Evolutionary conservation across 148 eudicot species (phyloP).

Genomic region (Talinum fruticosum): DNA sequence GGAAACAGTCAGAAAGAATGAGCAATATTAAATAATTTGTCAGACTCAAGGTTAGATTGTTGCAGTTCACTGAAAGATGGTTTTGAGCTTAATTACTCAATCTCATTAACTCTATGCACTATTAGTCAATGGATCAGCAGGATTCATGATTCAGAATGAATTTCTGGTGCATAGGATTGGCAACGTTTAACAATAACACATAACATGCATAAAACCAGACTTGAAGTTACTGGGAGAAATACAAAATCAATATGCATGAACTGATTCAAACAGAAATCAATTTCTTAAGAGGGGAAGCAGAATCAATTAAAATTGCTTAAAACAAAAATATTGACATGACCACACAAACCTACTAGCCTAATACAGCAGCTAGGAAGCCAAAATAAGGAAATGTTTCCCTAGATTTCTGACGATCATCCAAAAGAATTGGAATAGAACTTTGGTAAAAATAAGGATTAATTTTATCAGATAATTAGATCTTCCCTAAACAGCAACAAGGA

Average conservation of each 20-base stretch:
- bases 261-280: background rate
- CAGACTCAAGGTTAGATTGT: background rate
- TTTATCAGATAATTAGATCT: background rate
- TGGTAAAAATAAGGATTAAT: background rate
- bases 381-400: background rate
- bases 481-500: background rate
- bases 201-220: background rate
- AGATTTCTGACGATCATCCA: background rate
- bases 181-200: no score
- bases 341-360: background rate
- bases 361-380: background rate
- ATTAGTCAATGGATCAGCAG: background rate
- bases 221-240: background rate
- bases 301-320: background rate
- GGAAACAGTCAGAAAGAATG: slow-evolving; percentile 19
- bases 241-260: background rate
- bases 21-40: background rate
- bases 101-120: background rate
- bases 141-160: background rate
- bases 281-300: background rate
- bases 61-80: background rate
- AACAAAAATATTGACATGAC: background rate
- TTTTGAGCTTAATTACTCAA: background rate
- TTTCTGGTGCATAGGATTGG: no score
- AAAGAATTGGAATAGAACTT: background rate